A percentile compares a stretch with the other conserved stretches of the same genome.
Evolutionary conservation across 805 yeast genomes (phyloP).

Genomic region (Metschnikowia vanudenii): DNA sequence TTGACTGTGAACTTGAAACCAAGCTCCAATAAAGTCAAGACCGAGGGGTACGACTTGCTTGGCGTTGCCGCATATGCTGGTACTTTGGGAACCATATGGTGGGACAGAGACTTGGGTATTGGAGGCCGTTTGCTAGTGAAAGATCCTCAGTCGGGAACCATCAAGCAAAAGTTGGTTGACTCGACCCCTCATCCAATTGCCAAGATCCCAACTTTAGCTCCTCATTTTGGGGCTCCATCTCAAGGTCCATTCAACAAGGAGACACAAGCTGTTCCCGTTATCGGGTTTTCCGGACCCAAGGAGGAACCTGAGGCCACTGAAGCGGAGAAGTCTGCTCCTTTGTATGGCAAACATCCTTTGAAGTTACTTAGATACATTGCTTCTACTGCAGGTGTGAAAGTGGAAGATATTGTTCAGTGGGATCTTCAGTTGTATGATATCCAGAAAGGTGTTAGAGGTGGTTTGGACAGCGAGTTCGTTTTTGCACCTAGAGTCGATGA

Average conservation of each 20-base stretch:
- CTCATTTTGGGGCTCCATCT: constrained; percentile 76
- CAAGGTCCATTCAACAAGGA: constrained; percentile 73
- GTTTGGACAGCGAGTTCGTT: constrained; percentile 71
- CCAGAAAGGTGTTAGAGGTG: constrained; percentile 77
- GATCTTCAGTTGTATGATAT: constrained; percentile 81
- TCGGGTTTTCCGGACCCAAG: constrained; percentile 51
- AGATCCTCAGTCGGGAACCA: constrained; percentile 26
- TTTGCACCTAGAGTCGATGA: constrained; percentile 86
- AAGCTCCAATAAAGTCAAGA: constrained; percentile 52
- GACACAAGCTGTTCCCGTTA: constrained; percentile 74
- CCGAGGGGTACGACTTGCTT: constrained; percentile 72
- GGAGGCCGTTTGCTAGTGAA: constrained; percentile 73
- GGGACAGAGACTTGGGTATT: constrained; percentile 83
- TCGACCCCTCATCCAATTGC: constrained; percentile 72
- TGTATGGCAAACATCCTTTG: constrained; percentile 67
- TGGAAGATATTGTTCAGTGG: constrained; percentile 61
- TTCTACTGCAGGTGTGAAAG: constrained; percentile 53
- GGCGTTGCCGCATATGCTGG: constrained; percentile 89
- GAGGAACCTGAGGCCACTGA: constrained; percentile 50
- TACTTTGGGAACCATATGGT: constrained; percentile 61
- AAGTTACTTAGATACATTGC: constrained; percentile 69
- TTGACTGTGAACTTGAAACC: constrained; percentile 72
- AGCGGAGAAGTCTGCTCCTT: constrained; percentile 61
- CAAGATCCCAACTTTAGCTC: constrained; percentile 80
- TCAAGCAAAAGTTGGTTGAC: constrained; percentile 48